These are phyloP conservation scores for Ophiocordyceps polyrhachis-furcata DNA, from an alignment of 2,329 filamentous ascomycete genomes.

Conservation along the genomic window DNA sequence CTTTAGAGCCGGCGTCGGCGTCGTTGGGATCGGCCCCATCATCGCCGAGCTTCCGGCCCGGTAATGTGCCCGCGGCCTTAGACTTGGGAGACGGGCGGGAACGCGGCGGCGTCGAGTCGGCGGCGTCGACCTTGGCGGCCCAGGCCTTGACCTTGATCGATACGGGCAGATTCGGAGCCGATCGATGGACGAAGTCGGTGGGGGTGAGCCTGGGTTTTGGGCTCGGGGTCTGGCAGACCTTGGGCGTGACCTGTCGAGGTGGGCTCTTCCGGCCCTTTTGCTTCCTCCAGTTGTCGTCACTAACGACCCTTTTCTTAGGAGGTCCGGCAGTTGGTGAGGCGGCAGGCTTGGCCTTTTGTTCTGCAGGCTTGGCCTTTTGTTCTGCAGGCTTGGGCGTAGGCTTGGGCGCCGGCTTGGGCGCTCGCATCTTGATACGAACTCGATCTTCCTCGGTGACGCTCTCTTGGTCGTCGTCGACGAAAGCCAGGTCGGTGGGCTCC, in stretches of 20 bases:
- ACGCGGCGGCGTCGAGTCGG: conserved; percentile 19
- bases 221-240: conserved; percentile 10
- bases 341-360: neutral
- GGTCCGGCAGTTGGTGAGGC: conserved; percentile 25
- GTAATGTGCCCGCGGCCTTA: conserved; percentile 7
- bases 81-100: conserved; percentile 19
- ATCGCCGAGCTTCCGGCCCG: neutral
- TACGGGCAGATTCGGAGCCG: conserved; percentile 33
- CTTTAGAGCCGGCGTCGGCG: neutral
- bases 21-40: neutral
- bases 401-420: conserved; percentile 20
- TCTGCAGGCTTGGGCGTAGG: conserved; percentile 10
- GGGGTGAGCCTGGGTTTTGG: conserved; percentile 22
- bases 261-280: conserved; percentile 32
- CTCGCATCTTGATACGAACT: conserved; percentile 34
- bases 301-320: conserved; percentile 82
- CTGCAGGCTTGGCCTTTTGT: conserved; percentile 5
- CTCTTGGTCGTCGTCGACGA: conserved; percentile 34
- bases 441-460: conserved; percentile 44
- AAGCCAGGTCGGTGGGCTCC: conserved; percentile 42
- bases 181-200: conserved; percentile 36
- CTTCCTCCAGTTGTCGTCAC: conserved; percentile 77
- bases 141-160: conserved; percentile 43
- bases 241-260: conserved; percentile 21
- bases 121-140: conserved; percentile 35